Evolutionary conservation across 495 filamentous ascomycete species (phyloP).

Genomic region (Podospora anserina): DNA sequence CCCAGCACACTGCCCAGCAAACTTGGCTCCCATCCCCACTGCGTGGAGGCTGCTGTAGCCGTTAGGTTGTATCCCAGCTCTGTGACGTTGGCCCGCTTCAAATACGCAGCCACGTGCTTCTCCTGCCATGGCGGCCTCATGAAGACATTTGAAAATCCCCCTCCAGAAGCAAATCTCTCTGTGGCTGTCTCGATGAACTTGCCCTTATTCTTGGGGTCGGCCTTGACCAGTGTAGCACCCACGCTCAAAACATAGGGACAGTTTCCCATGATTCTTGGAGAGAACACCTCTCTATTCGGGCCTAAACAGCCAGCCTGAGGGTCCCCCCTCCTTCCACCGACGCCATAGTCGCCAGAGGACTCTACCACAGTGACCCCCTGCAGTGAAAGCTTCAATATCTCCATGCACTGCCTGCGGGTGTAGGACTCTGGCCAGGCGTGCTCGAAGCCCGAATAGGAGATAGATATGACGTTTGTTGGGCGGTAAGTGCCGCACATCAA

Average conservation of each 20-base stretch:
- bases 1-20: slow-evolving; percentile 50
- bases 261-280: slow-evolving; percentile 28
- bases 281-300: slow-evolving; percentile 22
- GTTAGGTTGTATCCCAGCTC: slow-evolving; percentile 32
- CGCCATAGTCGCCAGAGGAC: slow-evolving; percentile 60
- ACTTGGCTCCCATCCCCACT: slow-evolving; percentile 56
- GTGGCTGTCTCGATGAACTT: slow-evolving; percentile 42
- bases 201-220: slow-evolving; percentile 37
- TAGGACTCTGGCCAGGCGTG: slow-evolving; percentile 35
- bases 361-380: slow-evolving; percentile 60
- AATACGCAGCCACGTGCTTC: slow-evolving; percentile 50
- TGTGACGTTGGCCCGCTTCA: slow-evolving; percentile 46
- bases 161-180: slow-evolving; percentile 53
- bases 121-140: slow-evolving; percentile 56
- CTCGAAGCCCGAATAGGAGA: slow-evolving; percentile 42
- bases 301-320: slow-evolving; percentile 23
- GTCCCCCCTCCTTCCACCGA: slow-evolving; percentile 45
- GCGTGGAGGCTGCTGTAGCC: slow-evolving; percentile 14
- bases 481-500: slow-evolving; percentile 57
- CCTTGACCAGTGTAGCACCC: slow-evolving; percentile 40
- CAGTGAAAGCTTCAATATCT: slow-evolving; percentile 62
- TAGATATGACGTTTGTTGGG: slow-evolving; percentile 39
- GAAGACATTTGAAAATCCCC: slow-evolving; percentile 70
- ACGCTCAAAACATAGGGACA: slow-evolving; percentile 41
- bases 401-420: slow-evolving; percentile 40